These are phyloP conservation scores for Crotalaria pallida DNA, from an alignment of 306 rosid genomes.

Conservation along the genomic window DNA sequence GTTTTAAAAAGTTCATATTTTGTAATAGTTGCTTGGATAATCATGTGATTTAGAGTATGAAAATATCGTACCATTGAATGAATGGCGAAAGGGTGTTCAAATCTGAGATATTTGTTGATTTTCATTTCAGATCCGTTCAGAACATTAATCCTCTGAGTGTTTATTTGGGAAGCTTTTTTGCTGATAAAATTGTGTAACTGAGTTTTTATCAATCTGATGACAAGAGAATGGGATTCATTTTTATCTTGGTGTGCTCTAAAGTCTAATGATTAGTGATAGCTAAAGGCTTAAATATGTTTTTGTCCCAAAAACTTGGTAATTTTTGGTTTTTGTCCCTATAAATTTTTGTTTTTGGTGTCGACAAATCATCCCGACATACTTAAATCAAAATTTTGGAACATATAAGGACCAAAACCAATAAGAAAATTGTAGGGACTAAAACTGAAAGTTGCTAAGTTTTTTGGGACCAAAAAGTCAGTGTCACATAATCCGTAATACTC, in stretches of 20 bases:
- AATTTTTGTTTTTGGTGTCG: too few relatives aligned
- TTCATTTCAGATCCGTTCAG: constrained; percentile 5
- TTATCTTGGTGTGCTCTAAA: not conserved
- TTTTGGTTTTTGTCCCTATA: too few relatives aligned
- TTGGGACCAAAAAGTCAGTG: too few relatives aligned
- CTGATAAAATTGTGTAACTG: not conserved
- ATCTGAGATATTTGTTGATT: not conserved
- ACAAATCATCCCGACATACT: too few relatives aligned
- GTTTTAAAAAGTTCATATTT: not conserved
- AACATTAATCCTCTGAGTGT: not conserved
- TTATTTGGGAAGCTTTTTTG: not conserved
- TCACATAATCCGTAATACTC: too few relatives aligned
- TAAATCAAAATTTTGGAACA: too few relatives aligned
- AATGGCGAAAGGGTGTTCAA: not conserved
- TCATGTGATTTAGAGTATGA: not conserved
- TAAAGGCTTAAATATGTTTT: too few relatives aligned
- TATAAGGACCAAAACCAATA: too few relatives aligned
- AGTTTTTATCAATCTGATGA: constrained; percentile 2
- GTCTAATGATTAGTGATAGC: not conserved
- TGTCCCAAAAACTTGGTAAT: too few relatives aligned
- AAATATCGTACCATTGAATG: not conserved
- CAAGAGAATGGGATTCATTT: not conserved
- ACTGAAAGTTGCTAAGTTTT: too few relatives aligned
- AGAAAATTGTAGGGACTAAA: too few relatives aligned
- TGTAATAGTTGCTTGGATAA: constrained; percentile 5